These are phyloP conservation scores for Eucalyptus tenuipes DNA, from an alignment of 345 rosid genomes.

Conservation along the genomic window DNA sequence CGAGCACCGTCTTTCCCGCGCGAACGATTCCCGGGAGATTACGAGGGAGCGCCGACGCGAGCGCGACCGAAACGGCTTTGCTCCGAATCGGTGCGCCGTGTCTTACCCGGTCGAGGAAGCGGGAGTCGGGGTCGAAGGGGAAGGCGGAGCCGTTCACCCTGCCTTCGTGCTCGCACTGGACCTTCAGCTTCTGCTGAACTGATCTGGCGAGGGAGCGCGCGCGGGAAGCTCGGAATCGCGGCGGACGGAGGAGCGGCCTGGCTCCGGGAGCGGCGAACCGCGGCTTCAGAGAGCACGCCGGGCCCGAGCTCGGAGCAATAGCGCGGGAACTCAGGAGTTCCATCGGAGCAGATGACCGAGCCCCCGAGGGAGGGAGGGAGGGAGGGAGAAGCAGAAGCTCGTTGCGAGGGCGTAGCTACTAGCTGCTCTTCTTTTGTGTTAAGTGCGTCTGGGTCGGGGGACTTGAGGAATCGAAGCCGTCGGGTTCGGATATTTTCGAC, in stretches of 20 bases:
- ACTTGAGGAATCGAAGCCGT: not conserved
- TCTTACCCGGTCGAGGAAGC: constrained; percentile 69
- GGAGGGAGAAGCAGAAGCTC: not conserved
- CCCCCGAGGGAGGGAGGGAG: not conserved
- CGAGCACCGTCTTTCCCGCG: not conserved
- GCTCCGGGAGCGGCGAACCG: not conserved
- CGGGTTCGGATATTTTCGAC: not conserved
- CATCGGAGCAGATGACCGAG: not conserved
- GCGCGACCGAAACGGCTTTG: not conserved
- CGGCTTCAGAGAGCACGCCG: not conserved
- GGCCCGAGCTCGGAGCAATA: not conserved
- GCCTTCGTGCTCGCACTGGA: constrained; percentile 41
- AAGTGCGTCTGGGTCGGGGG: not conserved
- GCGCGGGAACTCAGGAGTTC: not conserved
- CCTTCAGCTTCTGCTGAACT: constrained; percentile 13
- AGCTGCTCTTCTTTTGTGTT: not conserved
- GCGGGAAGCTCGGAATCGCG: not conserved
- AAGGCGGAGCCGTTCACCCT: constrained; percentile 39
- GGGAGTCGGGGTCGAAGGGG: constrained; percentile 49
- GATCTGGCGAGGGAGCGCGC: constrained; percentile 7
- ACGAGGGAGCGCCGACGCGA: not conserved
- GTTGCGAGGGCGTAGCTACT: not conserved
- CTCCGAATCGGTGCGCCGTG: not conserved
- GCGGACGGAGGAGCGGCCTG: not conserved
- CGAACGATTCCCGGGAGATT: not conserved